phyloP scores from a whole-genome alignment of 2,329 filamentous ascomycete species.

The Botrytis sinoallii region DNA sequence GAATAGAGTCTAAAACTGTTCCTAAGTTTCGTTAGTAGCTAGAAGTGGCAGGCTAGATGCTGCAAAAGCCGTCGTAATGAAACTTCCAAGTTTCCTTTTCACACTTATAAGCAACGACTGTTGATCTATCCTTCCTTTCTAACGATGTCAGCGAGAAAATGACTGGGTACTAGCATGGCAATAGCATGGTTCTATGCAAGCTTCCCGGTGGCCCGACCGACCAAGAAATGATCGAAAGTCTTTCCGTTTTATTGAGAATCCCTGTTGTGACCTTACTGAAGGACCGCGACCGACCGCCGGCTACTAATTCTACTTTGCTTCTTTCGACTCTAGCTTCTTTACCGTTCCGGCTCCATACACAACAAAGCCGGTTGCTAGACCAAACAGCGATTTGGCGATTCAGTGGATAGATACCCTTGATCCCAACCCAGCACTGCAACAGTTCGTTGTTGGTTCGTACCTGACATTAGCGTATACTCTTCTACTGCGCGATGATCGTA shows the following conservation, averaged over 20 bases:
- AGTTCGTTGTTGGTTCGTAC: conserved; percentile 25
- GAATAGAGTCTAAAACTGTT: not conserved
- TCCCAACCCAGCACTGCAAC: conserved; percentile 9
- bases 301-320: conserved; percentile 2
- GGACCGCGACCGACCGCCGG: conserved; percentile 2
- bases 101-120: not conserved
- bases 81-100: not conserved
- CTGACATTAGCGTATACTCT: conserved; percentile 27
- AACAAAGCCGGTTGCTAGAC: conserved; percentile 20
- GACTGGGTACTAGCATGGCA: conserved; percentile 20
- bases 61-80: not conserved
- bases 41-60: not conserved
- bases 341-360: conserved; percentile 24
- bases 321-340: conserved; percentile 10
- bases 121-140: not conserved
- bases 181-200: conserved; percentile 18
- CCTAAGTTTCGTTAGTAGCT: not conserved
- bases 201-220: conserved; percentile 16
- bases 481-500: conserved; percentile 20
- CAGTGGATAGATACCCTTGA: conserved; percentile 13
- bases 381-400: conserved; percentile 4
- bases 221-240: conserved; percentile 9
- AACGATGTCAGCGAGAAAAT: conserved; percentile 6
- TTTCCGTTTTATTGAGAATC: not conserved
- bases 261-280: conserved; percentile 2